Percentiles rank a stretch among this genome's conserved stretches.
phyloP scores from a whole-genome alignment of 2,329 filamentous ascomycete species.

The Scedosporium minutisporum region DNA sequence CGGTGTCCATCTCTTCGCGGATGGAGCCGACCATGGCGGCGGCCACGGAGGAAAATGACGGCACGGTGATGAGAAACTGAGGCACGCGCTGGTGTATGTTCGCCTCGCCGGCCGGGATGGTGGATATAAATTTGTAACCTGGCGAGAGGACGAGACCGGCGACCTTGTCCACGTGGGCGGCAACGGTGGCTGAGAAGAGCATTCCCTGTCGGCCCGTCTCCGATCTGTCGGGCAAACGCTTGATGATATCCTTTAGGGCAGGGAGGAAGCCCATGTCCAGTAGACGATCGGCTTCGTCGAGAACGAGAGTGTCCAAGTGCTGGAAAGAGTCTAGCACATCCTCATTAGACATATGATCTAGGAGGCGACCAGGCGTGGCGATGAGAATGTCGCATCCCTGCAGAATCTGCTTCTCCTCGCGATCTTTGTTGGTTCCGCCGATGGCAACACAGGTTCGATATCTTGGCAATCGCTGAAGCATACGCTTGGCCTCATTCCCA shows the following conservation, averaged over 20 bases:
- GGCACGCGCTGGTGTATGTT: constrained; percentile 70
- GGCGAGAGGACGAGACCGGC: constrained; percentile 59
- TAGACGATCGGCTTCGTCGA: constrained; percentile 75
- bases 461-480: constrained; percentile 64
- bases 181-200: constrained; percentile 80
- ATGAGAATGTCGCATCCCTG: constrained; percentile 70
- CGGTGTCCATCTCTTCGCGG: constrained; percentile 27
- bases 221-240: constrained; percentile 54
- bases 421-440: constrained; percentile 66
- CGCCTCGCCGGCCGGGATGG: constrained; percentile 63
- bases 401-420: constrained; percentile 61
- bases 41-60: constrained; percentile 61
- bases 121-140: constrained; percentile 73
- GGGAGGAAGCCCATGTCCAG: constrained; percentile 81
- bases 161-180: constrained; percentile 66
- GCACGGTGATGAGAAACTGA: constrained; percentile 58
- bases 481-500: constrained; percentile 57
- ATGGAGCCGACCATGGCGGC: constrained; percentile 49
- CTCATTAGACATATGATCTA: constrained; percentile 69
- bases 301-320: constrained; percentile 65
- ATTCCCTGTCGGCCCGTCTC: constrained; percentile 58
- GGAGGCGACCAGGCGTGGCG: constrained; percentile 67
- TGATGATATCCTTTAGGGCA: constrained; percentile 66
- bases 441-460: constrained; percentile 73
- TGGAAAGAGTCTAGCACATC: constrained; percentile 58